Base-by-base conservation (phyloP, 441 rosid genomes). In the Kokia cookei region DNA sequence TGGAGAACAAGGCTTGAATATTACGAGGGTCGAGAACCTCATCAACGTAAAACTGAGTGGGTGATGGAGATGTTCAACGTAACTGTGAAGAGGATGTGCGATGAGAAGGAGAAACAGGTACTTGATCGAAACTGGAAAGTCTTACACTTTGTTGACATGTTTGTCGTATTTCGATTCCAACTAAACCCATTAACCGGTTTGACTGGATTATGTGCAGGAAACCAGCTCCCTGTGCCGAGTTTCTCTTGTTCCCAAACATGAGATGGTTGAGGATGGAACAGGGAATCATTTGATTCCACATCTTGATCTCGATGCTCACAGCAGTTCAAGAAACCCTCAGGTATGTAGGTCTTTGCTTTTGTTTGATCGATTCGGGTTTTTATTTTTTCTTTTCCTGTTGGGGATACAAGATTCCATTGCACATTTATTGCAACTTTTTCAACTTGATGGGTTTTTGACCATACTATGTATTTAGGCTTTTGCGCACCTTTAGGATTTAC, bases 41-140 rank as follows among this genome's bases (percentile, higher is more conserved):
- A 54, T 17, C 80, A 59, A 68, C 43, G 0, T 58, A 83, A 82
- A 77, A 82, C 85, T 15, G 68, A 78, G 73, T 88, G 90, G 90
- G 27, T 88, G 76, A 85, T 88, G 91, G 83, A 82, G 57, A 76
- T 82, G 51, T 90, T 75, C 77, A 82, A 77, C 59, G 65, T 81
- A 32, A 85, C 81, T 60, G 64, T 14, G 69, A 79, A 80, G 73
- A 83, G 69, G 48, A 64, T 9, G 8, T n/a, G 37, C 27, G 80
- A 75, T 47, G 74, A 80, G 69, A 71, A 70, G 77, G 75, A 74
- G 62, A 74, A 32, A 22, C 78, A 82, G 90, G 91, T 89, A 80
- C 15, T 24, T 15, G 0, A 26, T 40, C 8, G 27, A 75, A 50
- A 62, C 61, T 73, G 45, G 45, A 70, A 64, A 64, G 22, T 65